These are phyloP conservation scores for Tuber indicum DNA, from an alignment of 495 filamentous ascomycete species.

Conservation along the genomic window DNA sequence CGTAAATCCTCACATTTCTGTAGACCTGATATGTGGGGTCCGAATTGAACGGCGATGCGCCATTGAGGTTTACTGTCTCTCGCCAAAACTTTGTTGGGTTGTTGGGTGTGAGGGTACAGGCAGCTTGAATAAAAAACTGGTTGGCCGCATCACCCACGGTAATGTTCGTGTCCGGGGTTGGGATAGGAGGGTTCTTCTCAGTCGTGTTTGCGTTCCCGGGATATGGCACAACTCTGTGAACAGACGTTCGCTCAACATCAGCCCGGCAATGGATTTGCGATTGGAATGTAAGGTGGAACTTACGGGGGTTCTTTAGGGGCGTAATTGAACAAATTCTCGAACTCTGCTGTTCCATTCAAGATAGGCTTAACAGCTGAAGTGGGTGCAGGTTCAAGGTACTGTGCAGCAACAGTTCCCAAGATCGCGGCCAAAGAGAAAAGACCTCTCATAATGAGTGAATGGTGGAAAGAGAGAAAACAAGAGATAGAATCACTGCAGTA, in stretches of 20 bases:
- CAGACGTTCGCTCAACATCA: neutral
- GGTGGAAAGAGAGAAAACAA: neutral
- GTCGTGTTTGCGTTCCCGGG: slow-evolving; percentile 20
- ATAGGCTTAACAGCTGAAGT: slow-evolving; percentile 13
- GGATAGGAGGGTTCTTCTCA: slow-evolving; percentile 5
- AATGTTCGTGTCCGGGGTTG: neutral
- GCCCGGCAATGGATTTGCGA: neutral
- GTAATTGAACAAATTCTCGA: neutral
- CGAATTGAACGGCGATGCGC: slow-evolving; percentile 44
- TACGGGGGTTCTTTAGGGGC: slow-evolving; percentile 14
- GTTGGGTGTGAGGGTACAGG: slow-evolving; percentile 11
- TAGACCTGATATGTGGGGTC: slow-evolving; percentile 51
- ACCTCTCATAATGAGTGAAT: slow-evolving; percentile 12
- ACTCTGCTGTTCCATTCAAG: slow-evolving; percentile 16
- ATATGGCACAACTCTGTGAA: slow-evolving; percentile 16
- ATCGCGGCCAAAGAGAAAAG: slow-evolving; percentile 14
- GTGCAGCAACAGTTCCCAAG: slow-evolving; percentile 13
- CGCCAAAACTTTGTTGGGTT: slow-evolving; percentile 24
- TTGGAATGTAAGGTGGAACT: neutral
- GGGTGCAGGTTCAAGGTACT: slow-evolving; percentile 19
- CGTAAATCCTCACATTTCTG: slow-evolving; percentile 53
- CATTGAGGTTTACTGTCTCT: slow-evolving; percentile 30
- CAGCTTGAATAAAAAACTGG: slow-evolving; percentile 6
- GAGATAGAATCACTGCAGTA: neutral
- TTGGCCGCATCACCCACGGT: neutral